These are phyloP conservation scores for Phytophthora pseudosyringae DNA, from an alignment of 352 stramenopile species.

Conservation along the genomic window DNA sequence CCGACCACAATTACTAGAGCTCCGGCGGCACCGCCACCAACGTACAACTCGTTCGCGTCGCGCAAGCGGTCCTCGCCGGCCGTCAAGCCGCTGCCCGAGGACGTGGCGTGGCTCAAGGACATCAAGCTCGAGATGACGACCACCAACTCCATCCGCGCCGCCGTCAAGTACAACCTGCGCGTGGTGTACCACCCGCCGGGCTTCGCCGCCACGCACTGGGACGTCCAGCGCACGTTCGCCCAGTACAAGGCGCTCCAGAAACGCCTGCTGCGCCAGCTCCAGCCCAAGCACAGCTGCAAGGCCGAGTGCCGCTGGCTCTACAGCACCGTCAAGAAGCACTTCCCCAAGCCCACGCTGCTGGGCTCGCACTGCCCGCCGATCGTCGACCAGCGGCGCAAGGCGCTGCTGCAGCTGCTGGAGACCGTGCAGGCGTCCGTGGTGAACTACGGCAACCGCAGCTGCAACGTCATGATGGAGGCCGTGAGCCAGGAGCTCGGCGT, in stretches of 20 bases:
- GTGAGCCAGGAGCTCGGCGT: constrained; percentile 39
- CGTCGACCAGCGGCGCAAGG: constrained; percentile 38
- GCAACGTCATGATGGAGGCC: constrained; percentile 39
- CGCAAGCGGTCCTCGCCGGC: constrained; percentile 38
- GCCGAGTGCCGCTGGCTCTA: constrained; percentile 71
- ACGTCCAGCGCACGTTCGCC: constrained; percentile 45
- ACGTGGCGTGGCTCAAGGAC: constrained; percentile 47
- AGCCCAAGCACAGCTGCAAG: constrained; percentile 65
- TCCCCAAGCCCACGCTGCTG: constrained; percentile 52
- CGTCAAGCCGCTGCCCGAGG: constrained; percentile 38
- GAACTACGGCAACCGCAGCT: constrained; percentile 47
- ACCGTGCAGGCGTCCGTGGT: constrained; percentile 42
- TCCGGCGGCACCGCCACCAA: background rate
- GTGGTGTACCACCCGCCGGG: constrained; percentile 28
- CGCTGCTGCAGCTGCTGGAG: constrained; percentile 37
- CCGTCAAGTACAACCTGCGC: constrained; percentile 40
- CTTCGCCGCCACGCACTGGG: constrained; percentile 36
- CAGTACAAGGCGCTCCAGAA: constrained; percentile 61
- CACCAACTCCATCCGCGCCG: constrained; percentile 28
- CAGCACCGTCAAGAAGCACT: constrained; percentile 65
- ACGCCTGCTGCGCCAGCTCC: constrained; percentile 48
- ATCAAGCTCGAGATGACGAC: constrained; percentile 43
- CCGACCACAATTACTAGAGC: constrained; percentile 8
- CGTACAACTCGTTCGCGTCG: constrained; percentile 35
- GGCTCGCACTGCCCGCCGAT: constrained; percentile 33